Base-by-base conservation (phyloP, 352 stramenopile genomes). In the Poterioochromonas sp. region DNA sequence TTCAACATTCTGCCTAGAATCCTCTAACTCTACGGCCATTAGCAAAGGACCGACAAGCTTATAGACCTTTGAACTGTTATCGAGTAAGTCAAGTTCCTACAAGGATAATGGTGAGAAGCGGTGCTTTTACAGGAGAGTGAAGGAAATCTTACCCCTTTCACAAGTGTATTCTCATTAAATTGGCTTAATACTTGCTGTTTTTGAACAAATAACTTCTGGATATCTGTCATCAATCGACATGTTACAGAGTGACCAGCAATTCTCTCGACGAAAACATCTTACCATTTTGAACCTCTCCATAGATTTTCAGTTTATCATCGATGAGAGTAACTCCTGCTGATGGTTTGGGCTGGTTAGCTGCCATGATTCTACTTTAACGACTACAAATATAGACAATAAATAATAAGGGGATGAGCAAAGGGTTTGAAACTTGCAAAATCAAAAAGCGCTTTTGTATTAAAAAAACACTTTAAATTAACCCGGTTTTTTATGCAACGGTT, bases 1-100 rank as follows among this genome's bases (percentile, higher is more conserved):
- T 2, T 53, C 40, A 29, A 82, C 79, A 77, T 82, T 82, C 3
- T 62, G 73, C 58, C 64, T 79, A 1, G 79, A 78, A n/a, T 82
- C 79, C 35, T 79, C 58, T 34, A 76, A 26, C 29, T 79, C 71
- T n/a, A 82, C 73, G 40, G 32, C 47, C 62, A 82, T 69, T 41
- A 82, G 44, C 12, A 82, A 71, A 58, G 79, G 79, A 40, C 79
- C 79, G 0, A 80, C 79, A 22, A 82, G 68, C 43, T 82, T 82
- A 58, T 79, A 82, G 0, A 82, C 79, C 47, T 74, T 74, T 37
- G 64, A 47, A 32, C 70, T 58, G 18, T 79, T 51, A 43, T 76
- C 58, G 32, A 82, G 62, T 0, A 73, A 39, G 1, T 82, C 73
- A 26, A 82, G 62, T 70, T 82, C 79, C 79, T 82, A 32, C 29